These are phyloP conservation scores for Linum trigynum DNA, from an alignment of 345 rosid species.

Conservation along the genomic window DNA sequence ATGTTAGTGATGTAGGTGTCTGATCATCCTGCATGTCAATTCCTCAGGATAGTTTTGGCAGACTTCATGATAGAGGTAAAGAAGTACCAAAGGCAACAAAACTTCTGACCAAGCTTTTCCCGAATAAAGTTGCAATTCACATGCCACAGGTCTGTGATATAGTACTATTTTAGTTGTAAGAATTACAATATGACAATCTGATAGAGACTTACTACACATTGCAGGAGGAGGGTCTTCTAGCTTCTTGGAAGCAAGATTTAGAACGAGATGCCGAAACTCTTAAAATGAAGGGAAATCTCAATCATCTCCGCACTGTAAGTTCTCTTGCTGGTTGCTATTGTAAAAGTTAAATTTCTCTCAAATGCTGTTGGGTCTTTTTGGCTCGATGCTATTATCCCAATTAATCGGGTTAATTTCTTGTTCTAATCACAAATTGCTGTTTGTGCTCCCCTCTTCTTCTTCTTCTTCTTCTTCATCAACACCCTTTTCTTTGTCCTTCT, in stretches of 20 bases:
- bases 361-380: too few relatives aligned
- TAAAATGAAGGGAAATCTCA: conserved; percentile 68
- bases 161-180: too few relatives aligned
- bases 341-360: background rate
- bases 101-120: conserved; percentile 67
- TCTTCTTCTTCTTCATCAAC: too few relatives aligned
- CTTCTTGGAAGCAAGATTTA: conserved; percentile 31
- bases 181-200: too few relatives aligned
- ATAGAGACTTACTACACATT: too few relatives aligned
- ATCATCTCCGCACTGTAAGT: conserved; percentile 47
- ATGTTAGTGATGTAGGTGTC: background rate
- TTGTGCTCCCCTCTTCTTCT: too few relatives aligned
- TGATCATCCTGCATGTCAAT: conserved; percentile 11
- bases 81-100: conserved; percentile 66
- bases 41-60: conserved; percentile 72
- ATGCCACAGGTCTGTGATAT: conserved; percentile 62
- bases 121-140: conserved; percentile 77
- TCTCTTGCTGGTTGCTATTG: background rate
- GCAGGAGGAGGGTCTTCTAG: too few relatives aligned
- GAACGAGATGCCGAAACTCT: conserved; percentile 75
- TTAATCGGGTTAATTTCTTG: too few relatives aligned
- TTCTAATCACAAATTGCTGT: too few relatives aligned
- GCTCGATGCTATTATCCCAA: too few relatives aligned
- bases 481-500: too few relatives aligned
- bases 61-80: conserved; percentile 64